Conservation (phyloP, 2,329 filamentous ascomycete species). For the Cordyceps pruinosa region DNA sequence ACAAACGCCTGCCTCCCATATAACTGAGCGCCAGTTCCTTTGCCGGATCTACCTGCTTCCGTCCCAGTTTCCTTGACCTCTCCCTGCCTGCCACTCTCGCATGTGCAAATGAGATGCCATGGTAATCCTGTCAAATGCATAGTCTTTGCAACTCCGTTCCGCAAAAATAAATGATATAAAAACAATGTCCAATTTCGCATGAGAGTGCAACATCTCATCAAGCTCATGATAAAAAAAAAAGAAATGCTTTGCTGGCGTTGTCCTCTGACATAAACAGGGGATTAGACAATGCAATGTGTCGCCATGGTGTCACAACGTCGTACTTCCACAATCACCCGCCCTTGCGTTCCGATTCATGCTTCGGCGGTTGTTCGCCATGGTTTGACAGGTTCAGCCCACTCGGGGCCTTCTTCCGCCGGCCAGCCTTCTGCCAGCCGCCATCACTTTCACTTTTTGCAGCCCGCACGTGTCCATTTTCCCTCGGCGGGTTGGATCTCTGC, state of each 20-base stretch:
- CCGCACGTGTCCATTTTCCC: conserved; percentile 48
- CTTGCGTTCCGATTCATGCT: conserved; percentile 54
- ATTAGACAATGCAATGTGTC: background rate
- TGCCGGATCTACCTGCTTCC: conserved; percentile 3
- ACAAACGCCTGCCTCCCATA: conserved; percentile 9
- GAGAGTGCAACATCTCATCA: background rate
- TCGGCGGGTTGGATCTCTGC: conserved; percentile 16
- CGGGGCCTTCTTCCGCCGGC: conserved; percentile 37
- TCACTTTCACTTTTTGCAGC: conserved; percentile 49
- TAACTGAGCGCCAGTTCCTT: conserved; percentile 10
- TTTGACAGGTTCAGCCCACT: conserved; percentile 27
- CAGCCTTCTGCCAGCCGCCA: conserved; percentile 52
- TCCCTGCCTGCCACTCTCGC: conserved; percentile 5
- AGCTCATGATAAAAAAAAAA: conserved; percentile 1
- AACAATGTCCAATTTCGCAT: conserved; percentile 12
- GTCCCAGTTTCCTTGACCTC: background rate
- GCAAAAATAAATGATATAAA: conserved; percentile 9
- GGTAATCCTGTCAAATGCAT: conserved; percentile 10
- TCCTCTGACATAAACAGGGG: background rate
- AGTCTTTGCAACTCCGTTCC: conserved; percentile 10
- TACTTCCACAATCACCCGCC: conserved; percentile 42
- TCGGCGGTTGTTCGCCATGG: conserved; percentile 48
- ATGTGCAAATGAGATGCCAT: conserved; percentile 4
- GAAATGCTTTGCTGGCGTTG: background rate
- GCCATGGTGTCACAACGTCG: too few relatives aligned